Percentiles rank a stretch among this genome's conserved stretches.
These are phyloP conservation scores for Coprinopsis cinerea DNA, from an alignment of 768 basidiomycete species.

Conservation along the genomic window DNA sequence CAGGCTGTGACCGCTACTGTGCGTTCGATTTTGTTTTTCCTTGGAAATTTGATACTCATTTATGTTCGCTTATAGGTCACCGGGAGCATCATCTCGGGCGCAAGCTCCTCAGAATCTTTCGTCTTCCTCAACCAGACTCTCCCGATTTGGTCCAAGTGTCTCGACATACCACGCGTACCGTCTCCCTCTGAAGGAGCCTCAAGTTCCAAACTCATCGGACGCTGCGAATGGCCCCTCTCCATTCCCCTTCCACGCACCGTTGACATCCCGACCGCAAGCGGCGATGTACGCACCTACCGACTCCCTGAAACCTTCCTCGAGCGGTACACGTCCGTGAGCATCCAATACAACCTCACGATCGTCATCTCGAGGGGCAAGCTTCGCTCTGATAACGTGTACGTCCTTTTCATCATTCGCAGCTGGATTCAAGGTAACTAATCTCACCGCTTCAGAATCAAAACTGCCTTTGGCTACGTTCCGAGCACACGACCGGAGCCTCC, in stretches of 20 bases:
- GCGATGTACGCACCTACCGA: slow-evolving; percentile 32
- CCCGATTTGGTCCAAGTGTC: slow-evolving; percentile 44
- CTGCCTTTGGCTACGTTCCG: slow-evolving; percentile 49
- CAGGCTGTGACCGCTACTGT: slow-evolving; percentile 41
- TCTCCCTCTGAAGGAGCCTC: slow-evolving; percentile 35
- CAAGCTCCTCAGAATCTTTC: slow-evolving; percentile 34
- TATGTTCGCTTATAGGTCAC: slow-evolving; percentile 30
- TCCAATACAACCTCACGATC: slow-evolving; percentile 46
- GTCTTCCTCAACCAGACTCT: slow-evolving; percentile 39
- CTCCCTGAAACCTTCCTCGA: slow-evolving; percentile 52
- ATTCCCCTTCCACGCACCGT: slow-evolving; percentile 40
- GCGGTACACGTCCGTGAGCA: slow-evolving; percentile 40
- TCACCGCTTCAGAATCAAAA: slow-evolving; percentile 34
- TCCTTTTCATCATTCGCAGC: background rate
- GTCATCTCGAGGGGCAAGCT: slow-evolving; percentile 42
- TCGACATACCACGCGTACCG: slow-evolving; percentile 28
- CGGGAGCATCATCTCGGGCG: slow-evolving; percentile 47
- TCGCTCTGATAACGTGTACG: slow-evolving; percentile 41
- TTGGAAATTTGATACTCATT: background rate
- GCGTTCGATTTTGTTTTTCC: slow-evolving; percentile 12
- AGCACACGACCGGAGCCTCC: slow-evolving; percentile 38
- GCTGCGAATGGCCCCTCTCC: slow-evolving; percentile 43
- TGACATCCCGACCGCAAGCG: slow-evolving; percentile 30
- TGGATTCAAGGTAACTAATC: background rate
- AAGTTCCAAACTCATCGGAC: slow-evolving; percentile 39